Conservation (phyloP, 768 basidiomycete species). For the Leccinum disarticulatum region DNA sequence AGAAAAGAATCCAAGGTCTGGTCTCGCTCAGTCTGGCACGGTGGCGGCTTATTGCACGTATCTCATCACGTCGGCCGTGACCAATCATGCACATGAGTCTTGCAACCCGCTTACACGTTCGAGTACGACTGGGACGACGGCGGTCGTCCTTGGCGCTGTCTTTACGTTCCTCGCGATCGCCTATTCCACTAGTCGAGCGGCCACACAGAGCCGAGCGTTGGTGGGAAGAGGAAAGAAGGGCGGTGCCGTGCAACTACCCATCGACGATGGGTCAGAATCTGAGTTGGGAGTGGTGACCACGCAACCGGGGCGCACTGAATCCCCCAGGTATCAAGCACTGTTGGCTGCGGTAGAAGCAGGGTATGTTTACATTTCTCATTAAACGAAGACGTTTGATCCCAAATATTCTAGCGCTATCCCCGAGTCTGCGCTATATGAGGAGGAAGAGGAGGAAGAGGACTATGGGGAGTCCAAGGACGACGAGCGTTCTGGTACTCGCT, state of each 20-base stretch:
- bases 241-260: conserved; percentile 61
- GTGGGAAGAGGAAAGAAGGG: conserved; percentile 69
- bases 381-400: not conserved
- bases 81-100: conserved; percentile 80
- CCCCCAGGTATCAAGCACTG: conserved; percentile 90
- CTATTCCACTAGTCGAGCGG: conserved; percentile 94
- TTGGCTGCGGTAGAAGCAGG: conserved; percentile 96
- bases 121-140: conserved; percentile 74
- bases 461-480: conserved; percentile 83
- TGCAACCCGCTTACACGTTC: conserved; percentile 88
- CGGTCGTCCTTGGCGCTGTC: conserved; percentile 84
- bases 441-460: conserved; percentile 74
- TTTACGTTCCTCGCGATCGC: conserved; percentile 99
- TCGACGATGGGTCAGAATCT: conserved; percentile 54
- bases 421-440: conserved; percentile 81
- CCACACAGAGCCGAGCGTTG: conserved; percentile 90
- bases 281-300: conserved; percentile 77
- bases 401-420: conserved; percentile 70
- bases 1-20: conserved; percentile 90
- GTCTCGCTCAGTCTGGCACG: conserved; percentile 93
- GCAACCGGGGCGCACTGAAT: conserved; percentile 82
- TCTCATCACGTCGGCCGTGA: conserved; percentile 89
- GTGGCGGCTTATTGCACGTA: conserved; percentile 98
- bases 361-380: conserved; percentile 39
- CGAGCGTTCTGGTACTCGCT: conserved; percentile 89